Conservation (phyloP, 164 flowering plant genomes). For the Platanus orientalis region DNA sequence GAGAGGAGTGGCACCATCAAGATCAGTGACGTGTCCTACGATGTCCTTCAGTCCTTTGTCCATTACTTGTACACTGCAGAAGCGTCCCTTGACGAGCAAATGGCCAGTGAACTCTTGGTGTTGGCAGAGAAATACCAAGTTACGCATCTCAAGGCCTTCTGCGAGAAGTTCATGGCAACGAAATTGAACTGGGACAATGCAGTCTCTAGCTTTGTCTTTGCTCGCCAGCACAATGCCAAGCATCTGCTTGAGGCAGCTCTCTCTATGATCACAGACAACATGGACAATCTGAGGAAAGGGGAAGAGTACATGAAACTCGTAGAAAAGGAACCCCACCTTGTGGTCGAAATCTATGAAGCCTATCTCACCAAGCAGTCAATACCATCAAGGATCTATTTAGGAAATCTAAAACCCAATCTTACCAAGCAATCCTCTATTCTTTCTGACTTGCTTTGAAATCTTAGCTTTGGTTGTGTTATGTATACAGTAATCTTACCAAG, state of each 20-base stretch:
- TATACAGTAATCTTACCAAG: no score
- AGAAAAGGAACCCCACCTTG: conserved; percentile 73
- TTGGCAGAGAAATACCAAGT: conserved; percentile 91
- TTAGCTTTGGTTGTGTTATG: no score
- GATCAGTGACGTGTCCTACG: conserved; percentile 68
- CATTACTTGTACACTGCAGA: no score
- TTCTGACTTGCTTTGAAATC: no score
- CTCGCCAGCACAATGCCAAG: conserved; percentile 76
- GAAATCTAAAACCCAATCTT: no score
- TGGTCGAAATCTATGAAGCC: conserved; percentile 79
- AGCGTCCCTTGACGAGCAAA: conserved; percentile 61
- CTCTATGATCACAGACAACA: conserved; percentile 60
- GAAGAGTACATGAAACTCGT: conserved; percentile 76
- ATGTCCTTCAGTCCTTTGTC: conserved; percentile 68
- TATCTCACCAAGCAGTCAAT: conserved; percentile 75
- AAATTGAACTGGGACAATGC: conserved; percentile 69
- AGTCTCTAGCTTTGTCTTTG: no score
- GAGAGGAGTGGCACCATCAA: no score
- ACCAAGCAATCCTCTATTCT: no score
- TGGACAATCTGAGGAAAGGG: conserved; percentile 55
- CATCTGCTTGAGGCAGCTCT: conserved; percentile 56
- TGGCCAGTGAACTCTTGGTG: no score
- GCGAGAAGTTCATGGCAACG: conserved; percentile 71
- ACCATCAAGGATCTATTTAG: no score
- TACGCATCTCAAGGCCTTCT: conserved; percentile 66